Percentiles rank a stretch among this genome's conserved stretches.
These are phyloP conservation scores for Penicillium macrosclerotiorum DNA, from an alignment of 495 filamentous ascomycete genomes.

Conservation along the genomic window DNA sequence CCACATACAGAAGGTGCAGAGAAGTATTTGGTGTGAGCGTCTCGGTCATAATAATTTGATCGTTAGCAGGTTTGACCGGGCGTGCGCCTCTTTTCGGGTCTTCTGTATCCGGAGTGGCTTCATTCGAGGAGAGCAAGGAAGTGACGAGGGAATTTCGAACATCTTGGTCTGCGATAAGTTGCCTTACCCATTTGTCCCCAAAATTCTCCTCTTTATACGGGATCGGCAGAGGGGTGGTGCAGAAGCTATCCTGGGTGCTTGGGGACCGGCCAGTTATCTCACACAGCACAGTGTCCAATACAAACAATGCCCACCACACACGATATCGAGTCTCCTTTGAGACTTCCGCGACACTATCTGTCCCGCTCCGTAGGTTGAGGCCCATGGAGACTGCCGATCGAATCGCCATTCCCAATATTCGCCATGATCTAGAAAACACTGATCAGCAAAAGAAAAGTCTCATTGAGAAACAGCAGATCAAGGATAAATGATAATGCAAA, in stretches of 20 bases:
- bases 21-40: constrained; percentile 18
- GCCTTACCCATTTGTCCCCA: constrained; percentile 21
- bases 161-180: constrained; percentile 29
- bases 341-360: constrained; percentile 38
- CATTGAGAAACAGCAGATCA: background rate
- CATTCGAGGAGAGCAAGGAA: constrained; percentile 13
- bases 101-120: background rate
- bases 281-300: constrained; percentile 55
- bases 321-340: constrained; percentile 47
- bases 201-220: constrained; percentile 54
- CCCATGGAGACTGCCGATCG: constrained; percentile 58
- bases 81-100: no score
- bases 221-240: constrained; percentile 52
- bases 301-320: constrained; percentile 55
- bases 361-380: constrained; percentile 60
- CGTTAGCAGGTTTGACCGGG: no score
- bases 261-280: constrained; percentile 61
- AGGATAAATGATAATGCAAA: background rate
- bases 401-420: constrained; percentile 56
- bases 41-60: no score
- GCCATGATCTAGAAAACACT: constrained; percentile 49
- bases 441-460: background rate
- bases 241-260: constrained; percentile 49
- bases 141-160: constrained; percentile 21
- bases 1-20: constrained; percentile 22